Percentiles rank a stretch among this genome's conserved stretches.
Evolutionary conservation across 2,329 filamentous ascomycete genomes (phyloP).

Genomic region (Alternaria atra): DNA sequence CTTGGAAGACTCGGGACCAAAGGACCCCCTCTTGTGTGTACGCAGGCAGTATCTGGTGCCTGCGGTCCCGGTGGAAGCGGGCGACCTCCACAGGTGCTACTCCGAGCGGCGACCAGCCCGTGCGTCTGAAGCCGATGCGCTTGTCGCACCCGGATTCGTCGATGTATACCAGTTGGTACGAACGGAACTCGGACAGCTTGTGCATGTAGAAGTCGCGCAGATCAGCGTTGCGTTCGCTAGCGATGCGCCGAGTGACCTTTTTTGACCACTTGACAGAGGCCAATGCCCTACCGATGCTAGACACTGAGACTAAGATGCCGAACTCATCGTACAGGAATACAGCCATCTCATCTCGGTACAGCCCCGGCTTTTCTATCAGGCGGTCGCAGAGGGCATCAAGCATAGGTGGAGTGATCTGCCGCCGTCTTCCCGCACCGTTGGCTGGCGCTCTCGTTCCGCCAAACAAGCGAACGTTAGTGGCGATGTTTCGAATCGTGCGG

Average conservation of each 20-base stretch:
- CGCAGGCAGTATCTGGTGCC: constrained; percentile 17
- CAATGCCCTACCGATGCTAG: too few relatives aligned
- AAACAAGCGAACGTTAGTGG: constrained; percentile 13
- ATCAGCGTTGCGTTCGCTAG: constrained; percentile 46
- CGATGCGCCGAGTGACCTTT: constrained; percentile 42
- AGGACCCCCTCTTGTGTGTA: neutral
- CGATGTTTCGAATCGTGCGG: constrained; percentile 26
- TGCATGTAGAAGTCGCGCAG: constrained; percentile 49
- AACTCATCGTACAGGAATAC: too few relatives aligned
- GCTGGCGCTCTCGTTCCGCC: constrained; percentile 13
- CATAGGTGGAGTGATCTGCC: constrained; percentile 36
- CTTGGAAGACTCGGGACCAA: constrained; percentile 4
- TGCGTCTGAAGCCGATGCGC: constrained; percentile 45
- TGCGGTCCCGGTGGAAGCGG: constrained; percentile 15
- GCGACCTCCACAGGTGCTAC: constrained; percentile 29
- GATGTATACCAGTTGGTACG: constrained; percentile 50
- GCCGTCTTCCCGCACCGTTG: constrained; percentile 20
- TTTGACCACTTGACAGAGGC: constrained; percentile 42
- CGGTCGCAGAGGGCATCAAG: constrained; percentile 43
- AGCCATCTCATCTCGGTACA: too few relatives aligned
- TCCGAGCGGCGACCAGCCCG: constrained; percentile 44
- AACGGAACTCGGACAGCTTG: constrained; percentile 43
- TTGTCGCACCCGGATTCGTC: constrained; percentile 54
- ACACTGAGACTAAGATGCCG: too few relatives aligned
- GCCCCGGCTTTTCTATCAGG: constrained; percentile 40